Evolutionary conservation across 306 rosid species (phyloP), one percentile per base, ranked within the genome.

Genomic region (Rosa rugosa): DNA sequence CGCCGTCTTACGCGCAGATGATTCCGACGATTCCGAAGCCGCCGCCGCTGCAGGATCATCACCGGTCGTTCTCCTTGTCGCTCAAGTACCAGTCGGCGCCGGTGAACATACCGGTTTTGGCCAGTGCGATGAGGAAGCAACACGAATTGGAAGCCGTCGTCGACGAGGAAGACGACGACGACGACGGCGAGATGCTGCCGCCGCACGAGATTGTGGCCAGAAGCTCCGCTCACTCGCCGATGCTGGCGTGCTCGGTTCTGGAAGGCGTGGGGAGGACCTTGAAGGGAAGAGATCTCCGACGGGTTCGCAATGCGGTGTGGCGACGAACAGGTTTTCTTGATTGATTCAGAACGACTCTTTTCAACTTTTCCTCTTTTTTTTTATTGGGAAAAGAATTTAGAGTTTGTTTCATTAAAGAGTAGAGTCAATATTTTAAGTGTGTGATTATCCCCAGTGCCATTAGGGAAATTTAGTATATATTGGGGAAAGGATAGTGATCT

Each of bases 241-340:
- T 74, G 88, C 79, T 89, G 18, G 84, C 98, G 23, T 89, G 51
- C 75, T 94, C 98, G 13, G 91, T 91, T 63, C 93, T 94, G 0
- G 98, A 91, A 84, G 98, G 98, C 3, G 93, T 77, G 0, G 97
- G 98, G 25, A 85, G 98, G 79, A 91, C 97, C 20, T 83, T 91
- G 77, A 91, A 94, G 70, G 91, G 91, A 2, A 81, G 85, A 51
- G 93, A 85, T 78, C 88, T 91, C 82, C 90, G 97, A 23, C 88
- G 75, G 81, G 97, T 93, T 76, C 87, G 98, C 74, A 88, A 88
- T 57, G 97, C 97, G 0, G 88, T 93, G 72, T 91, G 83, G 88
- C 88, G 89, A 51, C 94, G 81, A 86, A 91, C 93, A 84, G 97
- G 98, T 88, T 93, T 93, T 73, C 79, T 89, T 64, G 92, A 87